Conservation (phyloP, 371 early-diverging fungal species). For the Apophysomyces variabilis region DNA sequence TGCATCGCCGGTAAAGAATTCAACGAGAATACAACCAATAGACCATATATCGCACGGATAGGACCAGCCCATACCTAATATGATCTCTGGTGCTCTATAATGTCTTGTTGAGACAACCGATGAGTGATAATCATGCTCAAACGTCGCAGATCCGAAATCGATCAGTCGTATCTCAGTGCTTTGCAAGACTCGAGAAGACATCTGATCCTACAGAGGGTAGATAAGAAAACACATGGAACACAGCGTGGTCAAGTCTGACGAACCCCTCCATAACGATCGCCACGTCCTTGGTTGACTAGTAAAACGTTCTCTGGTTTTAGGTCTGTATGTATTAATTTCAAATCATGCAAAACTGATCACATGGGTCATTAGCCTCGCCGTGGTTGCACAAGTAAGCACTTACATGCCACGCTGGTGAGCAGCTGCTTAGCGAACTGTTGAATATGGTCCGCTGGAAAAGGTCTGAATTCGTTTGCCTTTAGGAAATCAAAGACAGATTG, state of each 20-base stretch:
- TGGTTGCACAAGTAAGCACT: conserved; percentile 18
- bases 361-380: conserved; percentile 9
- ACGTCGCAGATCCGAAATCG: conserved; percentile 95
- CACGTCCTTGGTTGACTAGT: conserved; percentile 5
- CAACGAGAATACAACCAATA: conserved; percentile 95
- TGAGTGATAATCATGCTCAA: conserved; percentile 91
- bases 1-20: conserved; percentile 94
- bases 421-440: conserved; percentile 84
- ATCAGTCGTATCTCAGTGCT: conserved; percentile 86
- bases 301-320: conserved; percentile 25
- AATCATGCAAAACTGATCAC: conserved; percentile 75
- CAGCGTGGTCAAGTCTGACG: neutral
- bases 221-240: neutral
- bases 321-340: conserved; percentile 72
- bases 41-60: conserved; percentile 98
- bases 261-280: conserved; percentile 4
- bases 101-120: conserved; percentile 93
- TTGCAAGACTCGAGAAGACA: conserved; percentile 56
- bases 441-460: conserved; percentile 89
- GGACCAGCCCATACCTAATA: conserved; percentile 90
- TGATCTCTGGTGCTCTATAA: conserved; percentile 97
- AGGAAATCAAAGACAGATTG: conserved; percentile 93
- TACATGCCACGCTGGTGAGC: conserved; percentile 77
- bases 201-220: conserved; percentile 27
- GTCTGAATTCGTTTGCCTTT: conserved; percentile 86